Percentiles rank a stretch among this genome's conserved stretches.
Conservation (phyloP, 352 stramenopile genomes). For the Phytophthora multivora region DNA sequence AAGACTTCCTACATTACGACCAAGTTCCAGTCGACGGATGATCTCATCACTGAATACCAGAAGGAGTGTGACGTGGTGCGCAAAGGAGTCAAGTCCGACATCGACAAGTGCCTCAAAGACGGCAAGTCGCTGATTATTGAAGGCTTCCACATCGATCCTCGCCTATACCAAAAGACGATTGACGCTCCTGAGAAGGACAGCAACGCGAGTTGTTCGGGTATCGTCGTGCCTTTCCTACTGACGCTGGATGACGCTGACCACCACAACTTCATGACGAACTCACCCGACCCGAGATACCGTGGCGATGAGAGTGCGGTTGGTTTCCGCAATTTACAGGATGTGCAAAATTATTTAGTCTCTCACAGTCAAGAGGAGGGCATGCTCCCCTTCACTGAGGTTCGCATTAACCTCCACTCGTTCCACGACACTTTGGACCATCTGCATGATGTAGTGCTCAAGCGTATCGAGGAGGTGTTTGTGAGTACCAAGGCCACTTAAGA, state of each 20-base stretch:
- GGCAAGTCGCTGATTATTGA: slow-evolving; percentile 91
- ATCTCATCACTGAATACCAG: slow-evolving; percentile 70
- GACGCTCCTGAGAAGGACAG: slow-evolving; percentile 30
- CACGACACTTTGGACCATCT: slow-evolving; percentile 84
- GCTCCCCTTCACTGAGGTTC: slow-evolving; percentile 77
- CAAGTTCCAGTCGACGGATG: slow-evolving; percentile 61
- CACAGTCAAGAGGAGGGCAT: slow-evolving; percentile 50
- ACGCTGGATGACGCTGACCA: slow-evolving; percentile 72
- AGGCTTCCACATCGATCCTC: slow-evolving; percentile 86
- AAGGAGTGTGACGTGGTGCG: slow-evolving; percentile 83
- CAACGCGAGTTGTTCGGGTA: slow-evolving; percentile 55
- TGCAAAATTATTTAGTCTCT: slow-evolving; percentile 74
- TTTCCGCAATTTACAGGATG: slow-evolving; percentile 77
- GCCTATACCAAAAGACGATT: slow-evolving; percentile 82
- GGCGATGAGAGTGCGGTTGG: slow-evolving; percentile 51
- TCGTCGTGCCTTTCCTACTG: slow-evolving; percentile 82
- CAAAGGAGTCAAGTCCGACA: slow-evolving; percentile 83
- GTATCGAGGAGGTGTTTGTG: slow-evolving; percentile 79
- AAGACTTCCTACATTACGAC: slow-evolving; percentile 75
- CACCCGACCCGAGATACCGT: slow-evolving; percentile 84
- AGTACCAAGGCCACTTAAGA: slow-evolving; percentile 14
- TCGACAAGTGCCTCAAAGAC: slow-evolving; percentile 90
- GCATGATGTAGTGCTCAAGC: slow-evolving; percentile 85
- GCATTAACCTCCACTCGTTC: slow-evolving; percentile 87
- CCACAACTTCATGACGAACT: slow-evolving; percentile 80